Evolutionary conservation across 2,329 filamentous ascomycete genomes (phyloP).

Genomic region (Cytospora leucostoma): DNA sequence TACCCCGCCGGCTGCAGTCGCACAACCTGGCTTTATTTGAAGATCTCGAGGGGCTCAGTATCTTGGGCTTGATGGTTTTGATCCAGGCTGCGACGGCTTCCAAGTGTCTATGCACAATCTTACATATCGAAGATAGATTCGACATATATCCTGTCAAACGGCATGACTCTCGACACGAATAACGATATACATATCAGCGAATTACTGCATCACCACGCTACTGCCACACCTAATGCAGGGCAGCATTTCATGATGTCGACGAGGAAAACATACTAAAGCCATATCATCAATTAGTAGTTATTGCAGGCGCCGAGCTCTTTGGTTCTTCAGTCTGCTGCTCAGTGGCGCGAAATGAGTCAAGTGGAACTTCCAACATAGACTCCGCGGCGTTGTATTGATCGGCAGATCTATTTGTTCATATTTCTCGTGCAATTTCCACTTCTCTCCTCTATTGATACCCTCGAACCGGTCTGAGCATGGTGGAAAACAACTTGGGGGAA

Average conservation of each 20-base stretch:
- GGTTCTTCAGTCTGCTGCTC: background rate
- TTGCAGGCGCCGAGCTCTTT: background rate
- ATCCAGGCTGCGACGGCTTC: background rate
- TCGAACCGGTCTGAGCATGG: background rate
- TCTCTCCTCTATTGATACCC: background rate
- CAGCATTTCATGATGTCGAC: background rate
- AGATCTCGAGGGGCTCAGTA: background rate
- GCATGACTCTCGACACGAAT: background rate
- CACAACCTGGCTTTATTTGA: slow-evolving; percentile 18
- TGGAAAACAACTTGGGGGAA: background rate
- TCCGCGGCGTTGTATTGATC: background rate
- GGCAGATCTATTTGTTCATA: background rate
- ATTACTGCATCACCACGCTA: background rate
- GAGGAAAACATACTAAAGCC: background rate
- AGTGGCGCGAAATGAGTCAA: background rate
- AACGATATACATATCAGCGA: background rate
- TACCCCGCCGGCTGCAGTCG: slow-evolving; percentile 8
- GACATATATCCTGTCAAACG: background rate
- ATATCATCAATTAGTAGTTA: background rate
- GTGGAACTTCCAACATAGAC: background rate
- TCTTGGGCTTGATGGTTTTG: background rate
- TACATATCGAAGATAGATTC: background rate
- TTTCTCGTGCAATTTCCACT: background rate
- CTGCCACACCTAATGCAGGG: background rate
- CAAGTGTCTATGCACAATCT: background rate